phyloP scores from a whole-genome alignment of 768 basidiomycete genomes.

The Ramaria sp. region DNA sequence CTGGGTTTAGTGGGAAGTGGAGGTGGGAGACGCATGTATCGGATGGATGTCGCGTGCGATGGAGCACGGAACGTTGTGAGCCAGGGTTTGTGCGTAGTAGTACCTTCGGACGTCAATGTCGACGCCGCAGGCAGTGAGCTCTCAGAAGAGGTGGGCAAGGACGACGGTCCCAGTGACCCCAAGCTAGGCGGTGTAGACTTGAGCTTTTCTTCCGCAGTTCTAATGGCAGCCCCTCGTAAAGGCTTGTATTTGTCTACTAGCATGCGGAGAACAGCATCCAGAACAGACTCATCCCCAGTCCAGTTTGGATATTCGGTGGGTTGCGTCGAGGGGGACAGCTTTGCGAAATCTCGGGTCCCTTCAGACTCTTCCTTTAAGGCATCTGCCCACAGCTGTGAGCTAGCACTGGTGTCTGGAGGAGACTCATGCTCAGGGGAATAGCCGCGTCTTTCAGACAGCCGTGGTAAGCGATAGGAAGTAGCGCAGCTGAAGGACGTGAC shows the following conservation, averaged over 20 bases:
- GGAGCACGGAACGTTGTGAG: slow-evolving; percentile 54
- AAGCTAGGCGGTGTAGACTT: slow-evolving; percentile 37
- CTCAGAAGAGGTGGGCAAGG: slow-evolving; percentile 6
- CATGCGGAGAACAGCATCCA: slow-evolving; percentile 72
- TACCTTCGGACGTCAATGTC: slow-evolving; percentile 32
- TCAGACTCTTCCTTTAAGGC: slow-evolving; percentile 42
- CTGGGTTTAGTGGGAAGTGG: slow-evolving; percentile 10
- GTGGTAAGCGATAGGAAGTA: neutral
- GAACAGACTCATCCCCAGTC: slow-evolving; percentile 64
- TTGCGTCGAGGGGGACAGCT: slow-evolving; percentile 22
- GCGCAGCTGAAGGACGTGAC: neutral
- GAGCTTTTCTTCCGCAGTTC: slow-evolving; percentile 57
- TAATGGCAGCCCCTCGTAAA: slow-evolving; percentile 47
- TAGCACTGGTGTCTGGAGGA: slow-evolving; percentile 25
- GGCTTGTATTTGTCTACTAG: slow-evolving; percentile 83
- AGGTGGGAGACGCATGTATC: slow-evolving; percentile 35
- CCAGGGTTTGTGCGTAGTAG: slow-evolving; percentile 57
- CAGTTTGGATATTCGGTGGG: slow-evolving; percentile 42
- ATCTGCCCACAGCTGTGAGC: slow-evolving; percentile 57
- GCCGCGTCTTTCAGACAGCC: neutral
- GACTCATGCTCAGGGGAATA: neutral
- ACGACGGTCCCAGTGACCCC: slow-evolving; percentile 11
- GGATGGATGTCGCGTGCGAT: slow-evolving; percentile 44
- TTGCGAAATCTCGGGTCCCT: neutral
- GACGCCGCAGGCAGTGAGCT: slow-evolving; percentile 22